Evolutionary conservation across 2,329 filamentous ascomycete species (phyloP).

Genomic region (Ascomycota sp.): DNA sequence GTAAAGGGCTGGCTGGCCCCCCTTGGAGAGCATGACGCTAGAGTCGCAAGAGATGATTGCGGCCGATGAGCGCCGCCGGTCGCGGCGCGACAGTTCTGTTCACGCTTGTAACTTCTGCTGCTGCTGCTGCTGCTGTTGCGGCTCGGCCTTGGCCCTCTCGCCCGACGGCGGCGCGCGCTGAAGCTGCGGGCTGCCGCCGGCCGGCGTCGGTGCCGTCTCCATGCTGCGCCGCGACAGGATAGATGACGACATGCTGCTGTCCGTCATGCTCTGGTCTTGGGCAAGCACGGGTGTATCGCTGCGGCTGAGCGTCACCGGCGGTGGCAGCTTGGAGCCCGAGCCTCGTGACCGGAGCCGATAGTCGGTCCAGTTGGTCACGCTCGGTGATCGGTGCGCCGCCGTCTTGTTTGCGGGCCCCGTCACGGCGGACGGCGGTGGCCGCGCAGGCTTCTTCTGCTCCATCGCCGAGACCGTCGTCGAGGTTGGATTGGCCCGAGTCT

Average conservation of each 20-base stretch:
- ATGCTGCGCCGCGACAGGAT: constrained; percentile 17
- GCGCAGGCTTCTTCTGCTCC: background rate
- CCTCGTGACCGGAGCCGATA: constrained; percentile 13
- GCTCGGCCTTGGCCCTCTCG: too few species aligned
- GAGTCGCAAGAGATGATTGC: too few species aligned
- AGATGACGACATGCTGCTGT: constrained; percentile 22
- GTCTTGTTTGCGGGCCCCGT: background rate
- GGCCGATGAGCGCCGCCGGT: too few species aligned
- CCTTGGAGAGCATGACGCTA: too few species aligned
- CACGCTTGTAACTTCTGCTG: constrained; percentile 5
- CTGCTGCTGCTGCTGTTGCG: too few species aligned
- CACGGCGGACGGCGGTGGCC: background rate
- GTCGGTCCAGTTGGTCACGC: constrained; percentile 7
- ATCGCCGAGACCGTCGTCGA: too few species aligned
- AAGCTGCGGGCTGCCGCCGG: constrained; percentile 10
- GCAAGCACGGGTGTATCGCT: constrained; percentile 14
- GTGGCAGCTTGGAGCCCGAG: constrained; percentile 18
- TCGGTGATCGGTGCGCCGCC: constrained; percentile 6
- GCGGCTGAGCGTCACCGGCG: constrained; percentile 17
- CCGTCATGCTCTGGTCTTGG: constrained; percentile 18
- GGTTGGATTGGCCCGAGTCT: too few species aligned
- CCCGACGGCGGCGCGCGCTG: constrained; percentile 3
- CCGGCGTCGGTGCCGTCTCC: constrained; percentile 13
- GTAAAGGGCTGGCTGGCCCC: constrained; percentile 6
- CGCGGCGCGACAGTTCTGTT: constrained; percentile 6